Evolutionary conservation across 108 stramenopile species (phyloP).

Genomic region (Nitzschia sp.): DNA sequence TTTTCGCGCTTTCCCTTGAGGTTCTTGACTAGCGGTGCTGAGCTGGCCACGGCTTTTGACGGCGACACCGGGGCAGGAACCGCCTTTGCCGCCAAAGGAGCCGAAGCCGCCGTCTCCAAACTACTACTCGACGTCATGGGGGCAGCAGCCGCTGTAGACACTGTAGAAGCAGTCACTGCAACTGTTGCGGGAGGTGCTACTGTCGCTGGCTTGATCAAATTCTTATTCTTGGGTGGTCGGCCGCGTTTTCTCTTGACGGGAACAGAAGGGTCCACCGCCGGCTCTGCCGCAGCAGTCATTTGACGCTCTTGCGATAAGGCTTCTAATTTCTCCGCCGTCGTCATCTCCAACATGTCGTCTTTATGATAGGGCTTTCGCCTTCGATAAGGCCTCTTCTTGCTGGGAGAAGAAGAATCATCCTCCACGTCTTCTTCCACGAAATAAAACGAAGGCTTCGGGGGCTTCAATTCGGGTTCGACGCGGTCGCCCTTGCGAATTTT

Average conservation of each 20-base stretch:
- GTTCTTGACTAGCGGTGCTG: not conserved
- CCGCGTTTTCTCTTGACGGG: constrained; percentile 34
- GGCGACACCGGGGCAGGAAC: not conserved
- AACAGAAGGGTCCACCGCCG: not conserved
- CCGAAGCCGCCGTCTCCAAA: not conserved
- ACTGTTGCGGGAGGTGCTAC: not conserved
- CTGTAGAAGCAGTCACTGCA: not conserved
- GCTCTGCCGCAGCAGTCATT: not conserved
- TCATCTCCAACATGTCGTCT: constrained; percentile 12
- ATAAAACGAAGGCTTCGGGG: constrained; percentile 20
- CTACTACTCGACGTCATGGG: not conserved
- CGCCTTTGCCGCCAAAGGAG: not conserved
- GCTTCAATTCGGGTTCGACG: constrained; percentile 10
- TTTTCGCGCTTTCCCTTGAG: not conserved
- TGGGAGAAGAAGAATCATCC: not conserved
- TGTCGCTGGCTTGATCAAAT: not conserved
- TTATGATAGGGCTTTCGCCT: constrained; percentile 14
- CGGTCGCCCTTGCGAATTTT: constrained; percentile 31
- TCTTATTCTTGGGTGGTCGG: constrained; percentile 28
- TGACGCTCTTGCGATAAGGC: not conserved
- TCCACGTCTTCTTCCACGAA: constrained; percentile 16
- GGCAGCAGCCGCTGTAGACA: not conserved
- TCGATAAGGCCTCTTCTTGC: constrained; percentile 5
- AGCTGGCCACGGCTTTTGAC: not conserved
- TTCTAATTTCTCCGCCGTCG: not conserved